Evolutionary conservation across 1,284 basidiomycete species (phyloP), one percentile per base, ranked within the genome.

Genomic region (Phellinidium pouzarii): DNA sequence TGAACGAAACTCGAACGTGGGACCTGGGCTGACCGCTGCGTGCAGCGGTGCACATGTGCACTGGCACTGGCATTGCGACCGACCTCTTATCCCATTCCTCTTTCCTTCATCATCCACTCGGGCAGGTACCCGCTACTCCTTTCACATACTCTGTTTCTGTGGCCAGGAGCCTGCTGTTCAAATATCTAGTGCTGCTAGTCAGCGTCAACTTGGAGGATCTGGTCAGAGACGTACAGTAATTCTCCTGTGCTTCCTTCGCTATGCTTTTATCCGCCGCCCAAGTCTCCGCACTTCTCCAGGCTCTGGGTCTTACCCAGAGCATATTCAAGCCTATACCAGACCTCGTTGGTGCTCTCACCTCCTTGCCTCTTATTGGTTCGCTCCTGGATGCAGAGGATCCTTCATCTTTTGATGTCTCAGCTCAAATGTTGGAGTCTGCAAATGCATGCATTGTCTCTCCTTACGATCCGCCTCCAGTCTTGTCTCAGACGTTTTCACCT

Each of bases 401-500:
- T 23, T 36, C 41, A 6, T 25, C 47, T 17, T 14, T 48, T 14
- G 27, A 9, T 29, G 34, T 31, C 14, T n/a, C n/a, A n/a, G 12
- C 34, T 22, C 36, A 52, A 11, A 44, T 34, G 31, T 31, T 48
- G 29, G 40, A 38, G 7, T 23, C 49, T n/a, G 43, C 40, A 40
- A 50, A 48, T 9, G 36, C 52, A 7, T 75, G 74, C 59, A 44
- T 59, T 47, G 68, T 70, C 22, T 62, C 68, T 29, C 65, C 69
- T 1, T 78, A 76, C 58, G 57, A 66, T 7, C 55, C 66, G 19
- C 65, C 70, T 6, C 61, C 64, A 19, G 55, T 75, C 17, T 58
- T 54, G 3, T 61, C 69, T 17, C 69, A 73, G 55, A 52, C 63
- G 0, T 80, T 80, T 55, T 63, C 73, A 9, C 69, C 76, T 0